Conservation (phyloP, 2,329 filamentous ascomycete genomes). For the Chaetoscypha palmicola region DNA sequence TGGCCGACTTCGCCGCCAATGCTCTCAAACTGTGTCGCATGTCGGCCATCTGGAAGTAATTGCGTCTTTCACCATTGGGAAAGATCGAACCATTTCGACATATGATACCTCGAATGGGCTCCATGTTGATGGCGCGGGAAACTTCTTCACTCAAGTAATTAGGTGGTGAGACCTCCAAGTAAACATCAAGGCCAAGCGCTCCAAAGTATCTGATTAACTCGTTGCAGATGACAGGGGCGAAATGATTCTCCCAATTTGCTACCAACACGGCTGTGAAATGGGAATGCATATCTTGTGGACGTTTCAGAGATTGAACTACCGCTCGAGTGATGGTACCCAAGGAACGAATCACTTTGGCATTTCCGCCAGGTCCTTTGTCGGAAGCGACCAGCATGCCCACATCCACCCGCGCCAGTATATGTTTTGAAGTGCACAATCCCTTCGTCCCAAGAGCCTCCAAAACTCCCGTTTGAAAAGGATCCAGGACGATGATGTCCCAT, state of each 20-base stretch:
- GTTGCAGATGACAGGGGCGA: constrained; percentile 23
- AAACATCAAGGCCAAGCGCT: constrained; percentile 33
- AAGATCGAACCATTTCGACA: constrained; percentile 38
- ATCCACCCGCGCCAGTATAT: constrained; percentile 11
- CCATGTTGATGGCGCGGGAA: constrained; percentile 26
- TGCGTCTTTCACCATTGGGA: constrained; percentile 34
- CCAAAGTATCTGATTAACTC: constrained; percentile 28
- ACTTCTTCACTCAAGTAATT: constrained; percentile 30
- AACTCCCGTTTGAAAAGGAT: constrained; percentile 34
- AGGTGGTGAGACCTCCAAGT: constrained; percentile 36
- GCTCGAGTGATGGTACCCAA: constrained; percentile 5
- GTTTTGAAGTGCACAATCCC: background rate
- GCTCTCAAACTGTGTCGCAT: constrained; percentile 38
- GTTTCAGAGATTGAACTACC: constrained; percentile 2
- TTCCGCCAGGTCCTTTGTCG: background rate
- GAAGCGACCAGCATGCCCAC: constrained; percentile 7
- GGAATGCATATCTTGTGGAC: background rate
- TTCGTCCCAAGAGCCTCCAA: constrained; percentile 24
- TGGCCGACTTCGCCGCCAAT: constrained; percentile 39
- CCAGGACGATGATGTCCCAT: constrained; percentile 36
- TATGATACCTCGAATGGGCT: constrained; percentile 34
- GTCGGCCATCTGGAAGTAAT: constrained; percentile 38
- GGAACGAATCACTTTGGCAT: background rate
- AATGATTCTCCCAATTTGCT: constrained; percentile 34
- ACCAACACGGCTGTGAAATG: constrained; percentile 36